Evolutionary conservation across 2,329 filamentous ascomycete species (phyloP), one percentile per base, ranked within the genome.

Genomic region (Ophiostoma quercus): DNA sequence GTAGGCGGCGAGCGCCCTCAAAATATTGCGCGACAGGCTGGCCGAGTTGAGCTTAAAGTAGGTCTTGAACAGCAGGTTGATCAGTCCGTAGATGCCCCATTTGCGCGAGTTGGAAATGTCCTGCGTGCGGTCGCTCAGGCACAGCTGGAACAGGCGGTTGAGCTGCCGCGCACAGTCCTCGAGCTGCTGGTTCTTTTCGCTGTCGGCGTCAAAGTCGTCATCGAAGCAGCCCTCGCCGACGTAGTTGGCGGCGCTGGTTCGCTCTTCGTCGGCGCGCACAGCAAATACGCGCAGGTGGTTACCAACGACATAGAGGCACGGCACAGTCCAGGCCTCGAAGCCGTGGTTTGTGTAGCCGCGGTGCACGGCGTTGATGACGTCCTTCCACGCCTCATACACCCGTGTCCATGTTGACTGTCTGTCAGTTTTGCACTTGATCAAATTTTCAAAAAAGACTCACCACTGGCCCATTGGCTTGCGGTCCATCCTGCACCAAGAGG

Each of bases 81-180:
- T 92, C 74, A 94, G 90, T 78, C 93, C 94, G 82, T 99, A 99
- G 66, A 97, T 91, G 7, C 92, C 96, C 95, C 95, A 99, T 86
- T 98, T 99, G 69, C 95, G 88, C 9, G 94, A 97, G 75, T 96
- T 91, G 76, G 93, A 88, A 63, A 97, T 82, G 16, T 74, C 74
- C 19, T 71, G 68, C 91, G 88, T 72, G 92, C 93, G 90, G 78
- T 99, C 95, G 75, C 88, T 92, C 67, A 97, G 83, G 78, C 95
- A 99, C 4, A 96, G 80, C 19, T 91, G 92, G 78, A 98, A 99
- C 74, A 98, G 93, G 67, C 91, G 87, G 78, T 97, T 98, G 71
- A 99, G 88, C 63, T 94, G 88, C 73, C 94, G 88, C 19, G 95
- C 94, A 47, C 93, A 93, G 79, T 98, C 94, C 78, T 97, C 92